Conservation (phyloP, 768 basidiomycete genomes). For the Leccinum variicolor region DNA sequence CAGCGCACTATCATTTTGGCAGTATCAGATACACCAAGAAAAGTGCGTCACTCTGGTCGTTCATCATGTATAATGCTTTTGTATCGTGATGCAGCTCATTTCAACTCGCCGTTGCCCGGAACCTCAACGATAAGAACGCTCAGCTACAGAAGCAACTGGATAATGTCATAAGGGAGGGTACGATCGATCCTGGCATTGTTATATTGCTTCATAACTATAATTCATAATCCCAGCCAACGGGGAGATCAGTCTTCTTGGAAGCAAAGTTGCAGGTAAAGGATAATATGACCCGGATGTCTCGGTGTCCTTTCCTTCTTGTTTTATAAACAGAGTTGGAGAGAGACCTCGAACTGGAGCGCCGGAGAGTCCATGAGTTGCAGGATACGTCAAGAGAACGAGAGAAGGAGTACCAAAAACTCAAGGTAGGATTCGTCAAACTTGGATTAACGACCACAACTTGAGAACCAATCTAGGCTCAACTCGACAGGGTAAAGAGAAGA, state of each 20-base stretch:
- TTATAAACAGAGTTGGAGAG: constrained; percentile 61
- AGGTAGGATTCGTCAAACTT: constrained; percentile 39
- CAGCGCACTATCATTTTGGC: constrained; percentile 88
- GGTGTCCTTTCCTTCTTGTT: constrained; percentile 4
- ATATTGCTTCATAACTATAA: not conserved
- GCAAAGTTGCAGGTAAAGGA: constrained; percentile 58
- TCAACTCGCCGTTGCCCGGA: constrained; percentile 80
- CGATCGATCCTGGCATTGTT: not conserved
- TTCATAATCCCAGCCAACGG: constrained; percentile 55
- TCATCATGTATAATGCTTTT: not conserved
- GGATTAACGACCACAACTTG: not conserved
- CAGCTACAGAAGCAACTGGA: constrained; percentile 84
- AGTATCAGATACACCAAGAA: constrained; percentile 87
- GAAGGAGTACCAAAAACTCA: constrained; percentile 85
- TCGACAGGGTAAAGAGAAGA: constrained; percentile 82
- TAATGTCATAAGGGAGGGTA: constrained; percentile 83
- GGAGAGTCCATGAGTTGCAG: constrained; percentile 70
- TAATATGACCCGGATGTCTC: not conserved
- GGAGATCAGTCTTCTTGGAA: constrained; percentile 66
- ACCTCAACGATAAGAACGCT: constrained; percentile 76
- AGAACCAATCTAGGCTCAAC: constrained; percentile 49
- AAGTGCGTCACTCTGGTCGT: constrained; percentile 40
- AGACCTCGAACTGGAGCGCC: constrained; percentile 75
- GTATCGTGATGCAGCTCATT: constrained; percentile 43
- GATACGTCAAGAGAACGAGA: constrained; percentile 74